phyloP scores from a whole-genome alignment of 768 basidiomycete genomes.

The Lenzites betulinus region DNA sequence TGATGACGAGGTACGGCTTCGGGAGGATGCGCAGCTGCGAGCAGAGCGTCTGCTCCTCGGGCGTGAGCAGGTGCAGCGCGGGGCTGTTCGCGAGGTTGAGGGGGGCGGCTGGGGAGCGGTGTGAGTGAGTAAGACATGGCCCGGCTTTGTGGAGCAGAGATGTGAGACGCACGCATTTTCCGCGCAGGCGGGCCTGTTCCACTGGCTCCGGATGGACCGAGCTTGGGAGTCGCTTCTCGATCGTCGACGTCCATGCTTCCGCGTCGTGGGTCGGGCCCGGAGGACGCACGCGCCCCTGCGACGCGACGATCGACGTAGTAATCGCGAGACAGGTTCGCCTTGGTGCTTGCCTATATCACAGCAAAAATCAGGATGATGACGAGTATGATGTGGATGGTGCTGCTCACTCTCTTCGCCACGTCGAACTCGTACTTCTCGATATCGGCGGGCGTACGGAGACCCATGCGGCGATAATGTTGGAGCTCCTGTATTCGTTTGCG shows the following conservation, averaged over 20 bases:
- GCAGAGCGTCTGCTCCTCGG: conserved; percentile 86
- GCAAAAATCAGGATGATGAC: conserved; percentile 9
- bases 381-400: neutral
- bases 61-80: conserved; percentile 85
- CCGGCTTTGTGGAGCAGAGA: neutral
- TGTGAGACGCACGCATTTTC: conserved; percentile 40
- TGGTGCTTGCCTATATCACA: conserved; percentile 58
- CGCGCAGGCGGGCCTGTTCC: conserved; percentile 43
- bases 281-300: conserved; percentile 51
- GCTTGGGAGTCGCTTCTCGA: conserved; percentile 59
- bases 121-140: conserved; percentile 1
- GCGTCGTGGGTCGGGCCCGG: conserved; percentile 54
- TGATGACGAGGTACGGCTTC: conserved; percentile 93
- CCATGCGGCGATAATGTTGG: conserved; percentile 86
- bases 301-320: conserved; percentile 55
- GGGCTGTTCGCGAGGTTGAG: conserved; percentile 91
- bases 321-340: conserved; percentile 57
- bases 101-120: conserved; percentile 48
- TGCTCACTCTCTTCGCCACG: conserved; percentile 67
- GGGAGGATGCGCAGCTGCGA: conserved; percentile 89
- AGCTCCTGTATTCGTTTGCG: conserved; percentile 89
- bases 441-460: conserved; percentile 81
- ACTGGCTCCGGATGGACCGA: conserved; percentile 26
- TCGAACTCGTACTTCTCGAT: conserved; percentile 88
- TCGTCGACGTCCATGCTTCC: conserved; percentile 51